phyloP scores from a whole-genome alignment of 2,329 filamentous ascomycete species.

The Calonectria leucothoes region DNA sequence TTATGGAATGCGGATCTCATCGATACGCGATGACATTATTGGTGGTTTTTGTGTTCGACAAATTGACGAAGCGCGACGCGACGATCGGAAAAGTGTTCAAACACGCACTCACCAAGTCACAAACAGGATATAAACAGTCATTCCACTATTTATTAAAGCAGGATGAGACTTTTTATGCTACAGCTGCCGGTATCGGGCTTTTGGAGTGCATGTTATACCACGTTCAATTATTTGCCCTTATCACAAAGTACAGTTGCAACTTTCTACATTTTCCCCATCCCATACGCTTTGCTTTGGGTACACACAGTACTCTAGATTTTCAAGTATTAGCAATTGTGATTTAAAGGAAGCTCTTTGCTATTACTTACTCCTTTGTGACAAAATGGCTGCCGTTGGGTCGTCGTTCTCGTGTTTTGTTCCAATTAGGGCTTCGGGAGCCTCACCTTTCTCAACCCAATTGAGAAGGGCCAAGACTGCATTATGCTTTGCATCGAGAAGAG shows the following conservation, averaged over 20 bases:
- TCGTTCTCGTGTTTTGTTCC: neutral
- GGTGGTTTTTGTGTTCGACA: too few relatives aligned
- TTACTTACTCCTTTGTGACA: neutral
- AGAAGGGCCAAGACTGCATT: neutral
- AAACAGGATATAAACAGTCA: too few relatives aligned
- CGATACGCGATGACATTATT: too few relatives aligned
- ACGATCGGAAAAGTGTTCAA: too few relatives aligned
- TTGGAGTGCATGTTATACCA: too few relatives aligned
- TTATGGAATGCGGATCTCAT: too few relatives aligned
- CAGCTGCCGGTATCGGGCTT: too few relatives aligned
- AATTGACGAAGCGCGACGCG: too few relatives aligned
- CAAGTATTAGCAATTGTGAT: neutral
- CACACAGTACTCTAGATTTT: neutral
- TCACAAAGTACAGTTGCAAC: neutral
- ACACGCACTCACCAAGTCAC: too few relatives aligned
- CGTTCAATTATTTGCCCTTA: too few relatives aligned
- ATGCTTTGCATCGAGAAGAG: neutral
- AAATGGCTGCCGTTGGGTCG: neutral
- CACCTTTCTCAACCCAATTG: neutral
- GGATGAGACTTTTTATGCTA: too few relatives aligned
- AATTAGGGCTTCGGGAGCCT: neutral
- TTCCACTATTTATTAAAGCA: too few relatives aligned
- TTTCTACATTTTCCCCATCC: neutral
- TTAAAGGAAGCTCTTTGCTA: neutral
- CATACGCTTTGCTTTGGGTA: neutral